These are phyloP conservation scores for Lasiosphaeriaceae sp. DNA, from an alignment of 495 filamentous ascomycete genomes.

Conservation along the genomic window DNA sequence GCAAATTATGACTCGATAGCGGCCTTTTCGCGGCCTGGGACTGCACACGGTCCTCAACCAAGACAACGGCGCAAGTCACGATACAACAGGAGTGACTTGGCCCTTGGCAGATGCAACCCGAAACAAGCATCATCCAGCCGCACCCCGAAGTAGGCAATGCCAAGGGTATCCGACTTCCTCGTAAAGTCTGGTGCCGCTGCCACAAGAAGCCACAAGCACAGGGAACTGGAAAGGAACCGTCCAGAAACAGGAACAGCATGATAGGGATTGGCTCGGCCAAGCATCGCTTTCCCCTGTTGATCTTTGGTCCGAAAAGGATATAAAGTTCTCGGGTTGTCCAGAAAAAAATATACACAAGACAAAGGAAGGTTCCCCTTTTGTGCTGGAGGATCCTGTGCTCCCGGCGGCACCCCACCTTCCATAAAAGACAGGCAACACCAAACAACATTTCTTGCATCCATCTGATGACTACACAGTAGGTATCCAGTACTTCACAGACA, in stretches of 20 bases:
- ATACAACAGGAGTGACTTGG: neutral
- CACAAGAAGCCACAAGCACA: no score
- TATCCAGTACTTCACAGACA: no score
- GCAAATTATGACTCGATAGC: neutral
- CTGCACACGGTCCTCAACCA: neutral
- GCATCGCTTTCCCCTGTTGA: neutral
- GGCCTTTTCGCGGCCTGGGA: neutral
- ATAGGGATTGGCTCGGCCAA: neutral
- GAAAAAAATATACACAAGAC: neutral
- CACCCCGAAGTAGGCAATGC: neutral
- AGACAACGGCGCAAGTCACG: neutral
- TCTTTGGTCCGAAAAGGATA: neutral
- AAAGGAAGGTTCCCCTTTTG: neutral
- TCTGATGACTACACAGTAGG: no score
- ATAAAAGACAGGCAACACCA: no score
- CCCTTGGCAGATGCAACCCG: neutral
- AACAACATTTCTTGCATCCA: no score
- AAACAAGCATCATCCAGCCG: neutral
- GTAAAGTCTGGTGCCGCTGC: no score
- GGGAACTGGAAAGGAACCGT: no score
- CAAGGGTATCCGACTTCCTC: no score
- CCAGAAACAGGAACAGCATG: no score
- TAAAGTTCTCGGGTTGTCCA: neutral
- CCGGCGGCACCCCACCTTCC: no score
- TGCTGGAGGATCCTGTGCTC: neutral